Conservation (phyloP, 768 basidiomycete species). For the Candolleomyces efflorescens region DNA sequence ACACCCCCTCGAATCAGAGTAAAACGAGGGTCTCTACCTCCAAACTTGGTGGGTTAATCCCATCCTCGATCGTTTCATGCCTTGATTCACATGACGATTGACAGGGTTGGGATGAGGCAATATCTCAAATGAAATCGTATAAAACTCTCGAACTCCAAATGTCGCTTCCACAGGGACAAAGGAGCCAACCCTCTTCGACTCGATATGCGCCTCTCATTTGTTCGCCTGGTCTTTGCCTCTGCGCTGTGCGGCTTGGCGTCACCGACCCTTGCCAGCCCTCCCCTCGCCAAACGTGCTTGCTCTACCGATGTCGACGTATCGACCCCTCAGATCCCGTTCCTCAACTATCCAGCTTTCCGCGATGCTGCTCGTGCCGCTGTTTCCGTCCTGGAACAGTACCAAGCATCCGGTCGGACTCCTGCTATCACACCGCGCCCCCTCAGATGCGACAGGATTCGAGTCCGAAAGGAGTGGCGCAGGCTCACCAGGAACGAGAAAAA, state of each 20-base stretch:
- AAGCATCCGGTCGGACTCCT: not conserved
- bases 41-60: not conserved
- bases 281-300: not conserved
- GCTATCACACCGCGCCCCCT: not conserved
- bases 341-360: conserved; percentile 3
- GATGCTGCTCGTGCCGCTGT: not conserved
- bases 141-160: too few relatives aligned
- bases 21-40: not conserved
- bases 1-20: too few relatives aligned
- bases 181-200: not conserved
- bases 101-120: not conserved
- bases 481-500: conserved; percentile 5
- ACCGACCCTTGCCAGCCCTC: not conserved
- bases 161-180: too few relatives aligned
- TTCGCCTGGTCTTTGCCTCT: not conserved
- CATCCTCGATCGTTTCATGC: not conserved
- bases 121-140: too few relatives aligned
- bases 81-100: not conserved
- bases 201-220: not conserved
- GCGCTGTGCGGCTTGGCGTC: not conserved
- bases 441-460: conserved; percentile 3
- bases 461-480: conserved; percentile 7
- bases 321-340: conserved; percentile 3
- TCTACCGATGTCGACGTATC: not conserved
- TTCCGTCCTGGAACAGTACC: not conserved